These are phyloP conservation scores for Magnaporthiopsis rhizophila DNA, from an alignment of 2,329 filamentous ascomycete genomes.

Conservation along the genomic window DNA sequence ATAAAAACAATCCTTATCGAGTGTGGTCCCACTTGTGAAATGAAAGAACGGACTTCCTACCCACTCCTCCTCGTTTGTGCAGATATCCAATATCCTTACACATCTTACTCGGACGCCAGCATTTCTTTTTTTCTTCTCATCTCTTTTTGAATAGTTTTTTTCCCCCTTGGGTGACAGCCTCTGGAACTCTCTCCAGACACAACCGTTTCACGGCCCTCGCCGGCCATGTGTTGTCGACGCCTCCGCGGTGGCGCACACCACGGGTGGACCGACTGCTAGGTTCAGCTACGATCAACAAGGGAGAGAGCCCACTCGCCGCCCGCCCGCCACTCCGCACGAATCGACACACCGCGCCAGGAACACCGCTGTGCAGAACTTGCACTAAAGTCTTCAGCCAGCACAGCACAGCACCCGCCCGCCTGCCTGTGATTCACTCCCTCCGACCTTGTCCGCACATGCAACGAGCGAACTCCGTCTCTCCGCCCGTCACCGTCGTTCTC, in stretches of 20 bases:
- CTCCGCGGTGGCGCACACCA: neutral
- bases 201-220: too few species aligned
- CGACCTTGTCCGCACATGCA: neutral
- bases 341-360: neutral
- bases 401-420: too few species aligned
- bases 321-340: neutral
- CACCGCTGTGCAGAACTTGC: neutral
- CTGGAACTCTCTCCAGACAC: too few species aligned
- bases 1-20: neutral
- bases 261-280: neutral
- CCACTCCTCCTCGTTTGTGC: slow-evolving; percentile 3
- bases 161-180: neutral
- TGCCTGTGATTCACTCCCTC: neutral
- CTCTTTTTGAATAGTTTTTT: too few species aligned
- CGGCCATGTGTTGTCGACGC: neutral
- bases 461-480: too few species aligned
- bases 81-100: neutral
- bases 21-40: neutral
- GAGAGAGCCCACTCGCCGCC: too few species aligned
- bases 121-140: neutral
- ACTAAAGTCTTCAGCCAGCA: too few species aligned
- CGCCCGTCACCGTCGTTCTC: neutral
- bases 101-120: neutral
- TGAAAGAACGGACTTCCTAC: neutral
- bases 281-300: neutral